phyloP scores from a whole-genome alignment of 495 filamentous ascomycete species.

The Cetradonia linearis region DNA sequence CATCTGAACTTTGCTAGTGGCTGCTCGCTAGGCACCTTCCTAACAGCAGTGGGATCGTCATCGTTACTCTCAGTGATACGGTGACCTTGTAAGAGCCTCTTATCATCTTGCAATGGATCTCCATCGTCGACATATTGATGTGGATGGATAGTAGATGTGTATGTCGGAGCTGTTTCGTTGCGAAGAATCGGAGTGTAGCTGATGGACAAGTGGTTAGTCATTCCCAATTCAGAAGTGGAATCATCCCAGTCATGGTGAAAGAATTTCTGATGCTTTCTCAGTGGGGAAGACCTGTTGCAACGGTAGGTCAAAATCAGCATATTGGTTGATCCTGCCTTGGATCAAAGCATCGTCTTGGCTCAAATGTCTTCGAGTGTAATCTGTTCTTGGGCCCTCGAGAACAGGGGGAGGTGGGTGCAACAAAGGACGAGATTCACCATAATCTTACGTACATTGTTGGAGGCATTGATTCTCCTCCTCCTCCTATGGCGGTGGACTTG shows the following conservation, averaged over 20 bases:
- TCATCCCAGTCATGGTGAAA: neutral
- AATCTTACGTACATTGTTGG: neutral
- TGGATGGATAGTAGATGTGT: neutral
- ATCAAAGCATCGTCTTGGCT: neutral
- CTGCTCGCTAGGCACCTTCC: constrained; percentile 20
- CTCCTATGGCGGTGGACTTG: neutral
- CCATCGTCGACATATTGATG: neutral
- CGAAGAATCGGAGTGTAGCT: neutral
- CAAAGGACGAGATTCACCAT: neutral
- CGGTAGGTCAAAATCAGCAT: neutral
- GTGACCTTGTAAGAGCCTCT: constrained; percentile 11
- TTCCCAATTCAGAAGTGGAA: neutral
- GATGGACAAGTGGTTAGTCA: neutral
- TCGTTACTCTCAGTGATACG: constrained; percentile 6
- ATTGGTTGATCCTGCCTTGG: neutral
- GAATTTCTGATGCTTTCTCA: neutral
- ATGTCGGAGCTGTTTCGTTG: neutral
- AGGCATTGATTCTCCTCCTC: neutral
- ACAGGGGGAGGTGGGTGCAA: neutral
- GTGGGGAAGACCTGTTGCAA: neutral
- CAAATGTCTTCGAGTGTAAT: neutral
- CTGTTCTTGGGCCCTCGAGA: neutral
- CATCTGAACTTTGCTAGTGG: constrained; percentile 14
- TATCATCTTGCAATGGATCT: constrained; percentile 17
- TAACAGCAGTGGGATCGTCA: constrained; percentile 7